A percentile compares a stretch with the other conserved stretches of the same genome.
These are phyloP conservation scores for Fusarium vanettenii DNA, from an alignment of 2,329 filamentous ascomycete genomes.

Conservation along the genomic window DNA sequence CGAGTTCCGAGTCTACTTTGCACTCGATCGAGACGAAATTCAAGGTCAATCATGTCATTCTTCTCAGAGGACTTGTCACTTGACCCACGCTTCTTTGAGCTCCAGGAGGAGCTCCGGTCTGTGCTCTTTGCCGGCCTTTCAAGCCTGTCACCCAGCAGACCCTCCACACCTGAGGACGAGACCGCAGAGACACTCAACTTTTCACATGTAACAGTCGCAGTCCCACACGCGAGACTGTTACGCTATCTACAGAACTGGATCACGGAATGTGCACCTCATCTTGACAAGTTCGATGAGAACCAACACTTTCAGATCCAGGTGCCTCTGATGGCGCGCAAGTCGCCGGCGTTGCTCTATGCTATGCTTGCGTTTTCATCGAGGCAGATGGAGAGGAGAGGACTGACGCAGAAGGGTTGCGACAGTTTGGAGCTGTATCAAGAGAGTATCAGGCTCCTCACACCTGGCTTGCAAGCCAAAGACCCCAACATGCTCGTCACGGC, in stretches of 20 bases:
- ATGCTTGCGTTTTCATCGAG: slow-evolving; percentile 65
- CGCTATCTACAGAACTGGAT: slow-evolving; percentile 62
- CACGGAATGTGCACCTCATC: slow-evolving; percentile 58
- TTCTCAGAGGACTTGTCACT: slow-evolving; percentile 47
- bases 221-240: slow-evolving; percentile 42
- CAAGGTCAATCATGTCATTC: slow-evolving; percentile 21
- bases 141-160: slow-evolving; percentile 42
- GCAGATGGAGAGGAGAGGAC: slow-evolving; percentile 62
- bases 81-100: slow-evolving; percentile 57
- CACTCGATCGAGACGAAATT: background rate
- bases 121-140: slow-evolving; percentile 53
- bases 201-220: slow-evolving; percentile 41
- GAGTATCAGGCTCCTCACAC: slow-evolving; percentile 57
- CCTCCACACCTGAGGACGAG: slow-evolving; percentile 41
- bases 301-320: slow-evolving; percentile 64
- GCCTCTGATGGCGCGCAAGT: slow-evolving; percentile 59
- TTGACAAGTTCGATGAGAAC: slow-evolving; percentile 67
- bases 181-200: slow-evolving; percentile 40
- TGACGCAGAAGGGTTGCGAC: slow-evolving; percentile 59
- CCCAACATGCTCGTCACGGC: slow-evolving; percentile 59
- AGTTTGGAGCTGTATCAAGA: slow-evolving; percentile 66
- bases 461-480: slow-evolving; percentile 56
- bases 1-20: background rate
- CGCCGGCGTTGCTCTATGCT: slow-evolving; percentile 58
- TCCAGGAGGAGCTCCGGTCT: slow-evolving; percentile 57